A percentile compares a stretch with the other conserved stretches of the same genome.
Evolutionary conservation across 495 filamentous ascomycete species (phyloP).

Genomic region (Parathielavia hyrcaniae): DNA sequence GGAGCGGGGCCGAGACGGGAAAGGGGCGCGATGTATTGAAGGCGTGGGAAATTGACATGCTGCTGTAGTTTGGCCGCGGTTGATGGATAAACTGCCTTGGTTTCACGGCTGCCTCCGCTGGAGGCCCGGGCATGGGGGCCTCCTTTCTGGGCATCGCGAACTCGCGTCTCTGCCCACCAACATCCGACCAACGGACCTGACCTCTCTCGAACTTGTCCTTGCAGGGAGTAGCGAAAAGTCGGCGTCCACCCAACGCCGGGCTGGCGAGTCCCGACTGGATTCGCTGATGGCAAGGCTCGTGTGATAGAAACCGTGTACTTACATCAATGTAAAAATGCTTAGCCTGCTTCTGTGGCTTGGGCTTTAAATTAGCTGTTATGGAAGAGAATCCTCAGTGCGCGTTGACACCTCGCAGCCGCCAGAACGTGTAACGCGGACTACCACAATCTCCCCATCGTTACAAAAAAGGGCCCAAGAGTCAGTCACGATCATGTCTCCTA

Average conservation of each 20-base stretch:
- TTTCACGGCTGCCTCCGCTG: background rate
- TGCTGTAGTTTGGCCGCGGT: conserved; percentile 24
- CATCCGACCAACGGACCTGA: conserved; percentile 11
- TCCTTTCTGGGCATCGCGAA: background rate
- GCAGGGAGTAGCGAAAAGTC: conserved; percentile 11
- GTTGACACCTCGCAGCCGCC: background rate
- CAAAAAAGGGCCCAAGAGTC: too few species aligned
- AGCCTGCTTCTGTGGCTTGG: background rate
- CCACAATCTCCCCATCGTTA: too few species aligned
- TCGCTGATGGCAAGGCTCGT: background rate
- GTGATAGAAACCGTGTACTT: conserved; percentile 19
- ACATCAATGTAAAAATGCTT: conserved; percentile 16
- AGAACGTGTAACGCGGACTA: background rate
- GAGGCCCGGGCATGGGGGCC: background rate
- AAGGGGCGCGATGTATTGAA: background rate
- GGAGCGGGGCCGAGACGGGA: background rate
- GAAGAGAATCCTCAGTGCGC: too few species aligned
- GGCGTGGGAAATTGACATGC: conserved; percentile 18
- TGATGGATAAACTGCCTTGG: background rate
- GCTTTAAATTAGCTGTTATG: too few species aligned
- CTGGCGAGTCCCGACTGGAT: background rate
- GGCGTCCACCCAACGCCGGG: background rate
- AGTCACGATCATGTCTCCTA: too few species aligned
- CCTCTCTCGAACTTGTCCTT: background rate
- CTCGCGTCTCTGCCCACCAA: background rate